Percentiles rank a stretch among this genome's conserved stretches.
These are phyloP conservation scores for Butyriboletus loyo DNA, from an alignment of 768 basidiomycete species.

Conservation along the genomic window DNA sequence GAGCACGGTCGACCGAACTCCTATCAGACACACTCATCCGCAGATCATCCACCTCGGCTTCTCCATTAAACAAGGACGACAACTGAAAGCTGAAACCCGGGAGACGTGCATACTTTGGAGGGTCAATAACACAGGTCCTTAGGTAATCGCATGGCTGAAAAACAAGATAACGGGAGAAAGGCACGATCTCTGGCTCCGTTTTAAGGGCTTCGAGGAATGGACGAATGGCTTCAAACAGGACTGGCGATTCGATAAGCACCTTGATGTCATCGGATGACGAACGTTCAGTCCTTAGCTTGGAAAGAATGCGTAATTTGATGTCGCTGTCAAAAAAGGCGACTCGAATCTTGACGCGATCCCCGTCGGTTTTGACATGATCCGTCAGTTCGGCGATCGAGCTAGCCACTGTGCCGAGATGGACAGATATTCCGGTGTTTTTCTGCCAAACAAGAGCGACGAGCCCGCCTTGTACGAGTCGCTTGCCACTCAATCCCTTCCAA, in stretches of 20 bases:
- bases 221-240: constrained; percentile 65
- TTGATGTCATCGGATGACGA: constrained; percentile 22
- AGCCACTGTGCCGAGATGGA: constrained; percentile 54
- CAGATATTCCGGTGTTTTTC: constrained; percentile 29
- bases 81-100: constrained; percentile 60
- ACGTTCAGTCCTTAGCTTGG: constrained; percentile 33
- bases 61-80: constrained; percentile 46
- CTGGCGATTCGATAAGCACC: constrained; percentile 56
- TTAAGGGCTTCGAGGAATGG: constrained; percentile 66
- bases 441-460: constrained; percentile 62
- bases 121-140: constrained; percentile 35
- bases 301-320: constrained; percentile 47
- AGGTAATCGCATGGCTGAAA: constrained; percentile 41
- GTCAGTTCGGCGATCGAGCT: constrained; percentile 44
- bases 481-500: constrained; percentile 61
- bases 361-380: constrained; percentile 37
- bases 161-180: constrained; percentile 51
- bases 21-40: constrained; percentile 41
- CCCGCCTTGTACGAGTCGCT: constrained; percentile 57
- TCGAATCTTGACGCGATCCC: constrained; percentile 41
- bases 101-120: constrained; percentile 52
- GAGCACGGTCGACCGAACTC: constrained; percentile 45
- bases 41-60: constrained; percentile 38
- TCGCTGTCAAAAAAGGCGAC: constrained; percentile 63
- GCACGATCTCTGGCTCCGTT: constrained; percentile 53